phyloP scores from a whole-genome alignment of 331 rosid genomes.

The Arachis monticola region DNA sequence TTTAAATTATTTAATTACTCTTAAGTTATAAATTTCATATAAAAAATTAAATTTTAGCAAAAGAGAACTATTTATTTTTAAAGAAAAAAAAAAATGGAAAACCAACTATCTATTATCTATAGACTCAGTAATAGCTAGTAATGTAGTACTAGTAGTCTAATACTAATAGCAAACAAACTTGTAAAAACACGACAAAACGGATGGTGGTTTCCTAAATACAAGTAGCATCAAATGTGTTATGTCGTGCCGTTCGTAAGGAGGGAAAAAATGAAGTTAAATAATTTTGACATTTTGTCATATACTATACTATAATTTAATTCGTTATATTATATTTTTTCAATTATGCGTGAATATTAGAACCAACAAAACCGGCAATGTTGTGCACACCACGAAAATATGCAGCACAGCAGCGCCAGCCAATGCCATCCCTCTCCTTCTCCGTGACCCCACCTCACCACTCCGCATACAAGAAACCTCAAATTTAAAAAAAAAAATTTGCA shows the following conservation, averaged over 20 bases:
- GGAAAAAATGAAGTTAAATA: slow-evolving; percentile 13
- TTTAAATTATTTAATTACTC: too few relatives aligned
- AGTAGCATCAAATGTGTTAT: not conserved
- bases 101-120: too few relatives aligned
- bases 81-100: too few relatives aligned
- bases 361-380: slow-evolving; percentile 44
- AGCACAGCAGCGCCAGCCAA: slow-evolving; percentile 36
- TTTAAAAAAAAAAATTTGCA: not conserved
- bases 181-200: not conserved
- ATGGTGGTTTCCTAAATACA: slow-evolving; percentile 47
- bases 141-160: too few relatives aligned
- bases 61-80: too few relatives aligned
- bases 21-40: too few relatives aligned
- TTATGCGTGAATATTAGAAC: slow-evolving; percentile 40
- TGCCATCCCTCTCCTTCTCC: slow-evolving; percentile 16
- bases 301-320: too few relatives aligned
- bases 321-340: not conserved
- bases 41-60: too few relatives aligned
- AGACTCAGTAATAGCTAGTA: too few relatives aligned
- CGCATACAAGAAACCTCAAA: slow-evolving; percentile 29
- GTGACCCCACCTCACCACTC: slow-evolving; percentile 51
- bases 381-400: slow-evolving; percentile 73
- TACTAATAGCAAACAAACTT: too few relatives aligned
- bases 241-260: slow-evolving; percentile 32
- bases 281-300: not conserved